Conservation (phyloP, 1,139 yeast species). For the Hansenula sp. region DNA sequence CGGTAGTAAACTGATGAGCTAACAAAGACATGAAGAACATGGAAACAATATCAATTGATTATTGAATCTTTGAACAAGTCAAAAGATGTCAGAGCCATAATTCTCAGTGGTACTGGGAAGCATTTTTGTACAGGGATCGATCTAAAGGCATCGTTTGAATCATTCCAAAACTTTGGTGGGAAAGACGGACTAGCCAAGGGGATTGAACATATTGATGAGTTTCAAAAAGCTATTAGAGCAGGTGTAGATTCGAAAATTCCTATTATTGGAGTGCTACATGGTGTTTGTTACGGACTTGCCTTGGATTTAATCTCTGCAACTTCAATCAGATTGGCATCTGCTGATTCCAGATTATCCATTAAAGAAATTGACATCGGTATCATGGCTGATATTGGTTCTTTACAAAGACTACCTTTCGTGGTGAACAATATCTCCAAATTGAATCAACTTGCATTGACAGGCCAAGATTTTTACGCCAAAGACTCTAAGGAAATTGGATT, state of each 20-base stretch:
- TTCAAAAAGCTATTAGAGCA: slow-evolving; percentile 55
- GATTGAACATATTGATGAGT: slow-evolving; percentile 34
- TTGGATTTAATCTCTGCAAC: slow-evolving; percentile 60
- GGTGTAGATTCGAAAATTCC: slow-evolving; percentile 31
- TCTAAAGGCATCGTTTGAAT: slow-evolving; percentile 27
- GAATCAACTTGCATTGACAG: slow-evolving; percentile 62
- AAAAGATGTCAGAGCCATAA: slow-evolving; percentile 44
- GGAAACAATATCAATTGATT: slow-evolving; percentile 52
- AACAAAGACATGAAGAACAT: slow-evolving; percentile 30
- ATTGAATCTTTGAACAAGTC: slow-evolving; percentile 44
- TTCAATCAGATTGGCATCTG: slow-evolving; percentile 54
- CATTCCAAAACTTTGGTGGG: not conserved
- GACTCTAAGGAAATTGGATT: slow-evolving; percentile 57
- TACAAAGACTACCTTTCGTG: slow-evolving; percentile 60
- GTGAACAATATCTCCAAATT: slow-evolving; percentile 56
- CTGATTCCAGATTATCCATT: slow-evolving; percentile 52
- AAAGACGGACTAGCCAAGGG: not conserved
- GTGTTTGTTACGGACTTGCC: slow-evolving; percentile 56
- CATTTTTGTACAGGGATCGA: slow-evolving; percentile 70
- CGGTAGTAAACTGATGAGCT: not conserved
- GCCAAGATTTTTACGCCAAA: slow-evolving; percentile 48
- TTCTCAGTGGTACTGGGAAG: slow-evolving; percentile 52
- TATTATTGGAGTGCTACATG: slow-evolving; percentile 42
- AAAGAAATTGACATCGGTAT: slow-evolving; percentile 73
- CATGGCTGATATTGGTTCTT: slow-evolving; percentile 76